phyloP scores from a whole-genome alignment of 371 early-diverging fungal species.

The Entomophthora muscae region DNA sequence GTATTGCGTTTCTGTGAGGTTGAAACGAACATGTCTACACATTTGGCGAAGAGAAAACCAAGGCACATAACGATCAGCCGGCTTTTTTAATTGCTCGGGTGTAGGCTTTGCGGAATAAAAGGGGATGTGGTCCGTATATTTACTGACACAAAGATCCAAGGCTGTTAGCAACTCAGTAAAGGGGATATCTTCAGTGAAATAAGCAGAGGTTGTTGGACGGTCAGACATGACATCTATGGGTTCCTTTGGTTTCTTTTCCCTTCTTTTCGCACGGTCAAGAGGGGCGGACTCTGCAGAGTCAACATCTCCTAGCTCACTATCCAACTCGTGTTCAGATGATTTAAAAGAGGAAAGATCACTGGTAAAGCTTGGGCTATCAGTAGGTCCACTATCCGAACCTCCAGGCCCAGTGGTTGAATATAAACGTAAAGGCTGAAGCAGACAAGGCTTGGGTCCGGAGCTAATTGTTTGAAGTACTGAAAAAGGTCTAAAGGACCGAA shows the following conservation, averaged over 20 bases:
- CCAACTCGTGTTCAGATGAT: neutral
- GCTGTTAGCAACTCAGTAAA: conserved; percentile 58
- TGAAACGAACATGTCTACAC: conserved; percentile 26
- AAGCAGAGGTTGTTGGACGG: conserved; percentile 46
- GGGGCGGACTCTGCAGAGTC: no score
- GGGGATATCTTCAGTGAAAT: conserved; percentile 75
- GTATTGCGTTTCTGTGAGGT: conserved; percentile 45
- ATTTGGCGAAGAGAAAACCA: conserved; percentile 37
- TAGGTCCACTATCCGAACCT: neutral
- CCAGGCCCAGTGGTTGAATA: neutral
- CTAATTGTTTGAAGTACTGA: no score
- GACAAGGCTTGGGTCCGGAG: no score
- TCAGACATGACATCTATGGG: neutral
- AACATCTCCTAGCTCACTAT: neutral
- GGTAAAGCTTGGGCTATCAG: neutral
- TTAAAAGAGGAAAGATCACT: neutral
- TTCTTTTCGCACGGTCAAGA: no score
- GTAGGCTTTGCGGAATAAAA: conserved; percentile 9
- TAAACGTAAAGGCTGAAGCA: neutral
- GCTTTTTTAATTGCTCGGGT: conserved; percentile 12
- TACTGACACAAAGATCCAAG: conserved; percentile 39
- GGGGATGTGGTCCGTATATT: conserved; percentile 18
- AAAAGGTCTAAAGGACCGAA: no score
- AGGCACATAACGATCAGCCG: conserved; percentile 13
- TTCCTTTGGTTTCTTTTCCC: neutral